phyloP scores from a whole-genome alignment of 306 rosid species.

The Trifolium repens region DNA sequence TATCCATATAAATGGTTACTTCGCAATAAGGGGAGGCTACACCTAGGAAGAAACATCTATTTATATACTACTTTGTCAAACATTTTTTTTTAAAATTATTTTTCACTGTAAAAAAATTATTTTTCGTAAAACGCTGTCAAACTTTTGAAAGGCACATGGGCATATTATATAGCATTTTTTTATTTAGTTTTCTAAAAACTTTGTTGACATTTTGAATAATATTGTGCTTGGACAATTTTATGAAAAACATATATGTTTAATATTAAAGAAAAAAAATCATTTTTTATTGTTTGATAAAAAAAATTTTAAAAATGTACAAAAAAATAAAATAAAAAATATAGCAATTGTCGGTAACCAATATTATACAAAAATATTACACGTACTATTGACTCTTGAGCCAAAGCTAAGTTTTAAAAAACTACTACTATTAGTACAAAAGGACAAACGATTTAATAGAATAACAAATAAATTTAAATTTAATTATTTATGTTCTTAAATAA shows the following conservation, averaged over 20 bases:
- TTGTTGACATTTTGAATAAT: conserved; percentile 7
- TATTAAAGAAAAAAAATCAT: neutral
- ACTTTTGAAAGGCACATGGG: conserved; percentile 27
- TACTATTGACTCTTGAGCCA: neutral
- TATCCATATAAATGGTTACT: neutral
- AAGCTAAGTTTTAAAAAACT: neutral
- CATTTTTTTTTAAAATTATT: too few relatives aligned
- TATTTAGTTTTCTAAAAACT: neutral
- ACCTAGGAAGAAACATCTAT: neutral
- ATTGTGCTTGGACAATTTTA: neutral
- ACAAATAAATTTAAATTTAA: neutral
- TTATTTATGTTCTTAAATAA: neutral
- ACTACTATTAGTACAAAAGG: neutral
- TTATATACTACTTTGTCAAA: too few relatives aligned
- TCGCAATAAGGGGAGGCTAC: neutral
- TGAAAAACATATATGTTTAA: neutral
- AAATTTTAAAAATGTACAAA: neutral
- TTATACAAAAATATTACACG: neutral
- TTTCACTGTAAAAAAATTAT: too few relatives aligned
- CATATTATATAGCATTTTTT: neutral
- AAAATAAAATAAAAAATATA: neutral
- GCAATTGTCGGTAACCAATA: neutral
- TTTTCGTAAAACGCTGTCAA: conserved; percentile 19
- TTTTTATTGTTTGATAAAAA: neutral
- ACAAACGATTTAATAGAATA: neutral